These are phyloP conservation scores for Metarhizium anisopliae DNA, from an alignment of 2,329 filamentous ascomycete genomes.

Conservation along the genomic window DNA sequence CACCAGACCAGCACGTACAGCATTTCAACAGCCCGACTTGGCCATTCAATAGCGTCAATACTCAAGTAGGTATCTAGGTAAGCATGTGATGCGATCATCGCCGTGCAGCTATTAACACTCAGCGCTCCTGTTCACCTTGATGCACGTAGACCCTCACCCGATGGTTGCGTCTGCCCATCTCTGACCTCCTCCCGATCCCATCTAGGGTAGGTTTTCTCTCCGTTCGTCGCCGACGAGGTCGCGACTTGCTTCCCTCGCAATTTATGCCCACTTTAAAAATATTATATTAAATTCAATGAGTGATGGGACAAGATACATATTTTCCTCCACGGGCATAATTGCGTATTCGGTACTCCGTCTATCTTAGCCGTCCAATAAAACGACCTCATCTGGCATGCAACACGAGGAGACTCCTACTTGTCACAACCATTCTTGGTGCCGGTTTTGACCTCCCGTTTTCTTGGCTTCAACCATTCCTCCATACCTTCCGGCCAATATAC, in stretches of 20 bases:
- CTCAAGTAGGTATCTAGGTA: too few relatives aligned
- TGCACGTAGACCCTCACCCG: too few relatives aligned
- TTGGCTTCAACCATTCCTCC: constrained; percentile 82
- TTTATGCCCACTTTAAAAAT: too few relatives aligned
- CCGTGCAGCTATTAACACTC: too few relatives aligned
- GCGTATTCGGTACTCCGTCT: background rate
- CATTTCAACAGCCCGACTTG: too few relatives aligned
- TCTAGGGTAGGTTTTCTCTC: background rate
- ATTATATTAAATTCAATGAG: background rate
- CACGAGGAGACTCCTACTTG: constrained; percentile 14
- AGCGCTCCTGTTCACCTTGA: too few relatives aligned
- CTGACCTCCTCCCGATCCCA: background rate
- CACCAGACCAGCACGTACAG: too few relatives aligned
- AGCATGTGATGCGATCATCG: too few relatives aligned
- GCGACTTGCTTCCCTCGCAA: too few relatives aligned
- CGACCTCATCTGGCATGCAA: background rate
- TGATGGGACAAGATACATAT: background rate
- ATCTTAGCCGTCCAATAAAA: background rate
- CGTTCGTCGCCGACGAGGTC: too few relatives aligned
- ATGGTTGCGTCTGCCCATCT: background rate
- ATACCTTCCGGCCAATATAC: constrained; percentile 89
- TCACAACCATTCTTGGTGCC: constrained; percentile 22
- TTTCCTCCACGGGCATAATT: too few relatives aligned
- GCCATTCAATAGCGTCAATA: too few relatives aligned
- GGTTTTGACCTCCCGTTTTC: constrained; percentile 58